These are phyloP conservation scores for Yamadazyma nakazawae DNA, from an alignment of 805 yeast species.

Conservation along the genomic window DNA sequence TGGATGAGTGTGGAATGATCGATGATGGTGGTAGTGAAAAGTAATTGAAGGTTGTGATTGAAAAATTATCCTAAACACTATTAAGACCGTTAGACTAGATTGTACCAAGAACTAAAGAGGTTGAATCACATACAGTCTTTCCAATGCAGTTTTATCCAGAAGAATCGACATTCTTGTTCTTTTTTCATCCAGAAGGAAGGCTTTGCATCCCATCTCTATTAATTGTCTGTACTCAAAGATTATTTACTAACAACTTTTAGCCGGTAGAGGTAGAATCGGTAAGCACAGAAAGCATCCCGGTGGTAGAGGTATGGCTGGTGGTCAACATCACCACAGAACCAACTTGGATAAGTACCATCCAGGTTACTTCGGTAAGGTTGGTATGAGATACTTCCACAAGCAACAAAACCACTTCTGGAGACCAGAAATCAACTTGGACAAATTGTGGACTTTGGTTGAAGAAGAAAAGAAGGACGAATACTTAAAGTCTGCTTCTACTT, in stretches of 20 bases:
- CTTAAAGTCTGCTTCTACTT: conserved; percentile 76
- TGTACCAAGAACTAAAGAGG: too few species aligned
- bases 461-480: conserved; percentile 91
- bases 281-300: conserved; percentile 99
- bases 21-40: neutral
- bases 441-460: conserved; percentile 96
- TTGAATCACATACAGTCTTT: too few species aligned
- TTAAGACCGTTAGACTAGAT: too few species aligned
- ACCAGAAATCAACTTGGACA: conserved; percentile 97
- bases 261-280: conserved; percentile 99
- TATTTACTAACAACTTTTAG: conserved; percentile 46
- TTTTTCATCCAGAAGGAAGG: neutral
- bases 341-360: conserved; percentile 99
- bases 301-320: conserved; percentile 99
- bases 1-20: neutral
- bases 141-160: too few species aligned
- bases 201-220: neutral
- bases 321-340: conserved; percentile 99
- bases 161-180: too few species aligned
- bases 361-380: conserved; percentile 99
- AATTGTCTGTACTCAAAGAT: neutral
- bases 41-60: neutral
- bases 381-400: conserved; percentile 99
- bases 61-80: neutral
- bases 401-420: conserved; percentile 94